Percentiles rank a stretch among this genome's conserved stretches.
Evolutionary conservation across 441 rosid genomes (phyloP).

Genomic region (Cnidoscolus chayamansa): DNA sequence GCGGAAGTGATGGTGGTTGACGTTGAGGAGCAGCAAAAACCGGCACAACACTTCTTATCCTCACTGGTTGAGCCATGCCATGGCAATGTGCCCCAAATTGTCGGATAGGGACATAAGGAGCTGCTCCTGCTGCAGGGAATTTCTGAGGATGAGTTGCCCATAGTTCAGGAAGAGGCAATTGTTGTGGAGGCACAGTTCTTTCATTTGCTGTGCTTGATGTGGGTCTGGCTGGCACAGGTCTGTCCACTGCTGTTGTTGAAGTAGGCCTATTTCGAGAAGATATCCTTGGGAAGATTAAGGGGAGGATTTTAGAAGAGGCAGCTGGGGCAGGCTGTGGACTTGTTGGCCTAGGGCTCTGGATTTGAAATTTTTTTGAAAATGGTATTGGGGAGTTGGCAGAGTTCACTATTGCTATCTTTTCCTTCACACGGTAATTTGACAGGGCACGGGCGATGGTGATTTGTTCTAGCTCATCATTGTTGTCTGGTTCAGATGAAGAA

Average conservation of each 20-base stretch:
- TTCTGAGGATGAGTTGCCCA: constrained; percentile 46
- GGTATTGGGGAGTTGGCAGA: constrained; percentile 54
- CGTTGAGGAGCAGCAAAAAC: constrained; percentile 88
- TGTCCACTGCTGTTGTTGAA: constrained; percentile 33
- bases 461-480: constrained; percentile 88
- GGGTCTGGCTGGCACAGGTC: constrained; percentile 25
- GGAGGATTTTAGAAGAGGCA: constrained; percentile 81
- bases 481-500: constrained; percentile 68
- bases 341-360: constrained; percentile 69
- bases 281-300: constrained; percentile 67
- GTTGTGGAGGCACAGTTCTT: constrained; percentile 21
- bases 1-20: constrained; percentile 44
- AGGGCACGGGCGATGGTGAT: constrained; percentile 80
- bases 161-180: constrained; percentile 39
- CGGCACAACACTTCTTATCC: constrained; percentile 74
- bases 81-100: constrained; percentile 57
- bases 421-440: constrained; percentile 64
- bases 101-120: constrained; percentile 76
- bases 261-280: constrained; percentile 52
- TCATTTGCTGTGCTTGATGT: constrained; percentile 29
- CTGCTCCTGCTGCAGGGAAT: constrained; percentile 72
- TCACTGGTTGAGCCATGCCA: constrained; percentile 86
- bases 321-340: constrained; percentile 73
- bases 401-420: constrained; percentile 60
- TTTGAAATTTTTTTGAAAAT: constrained; percentile 58